phyloP scores from a whole-genome alignment of 2,329 filamentous ascomycete species.

The Exophiala aquamarina region DNA sequence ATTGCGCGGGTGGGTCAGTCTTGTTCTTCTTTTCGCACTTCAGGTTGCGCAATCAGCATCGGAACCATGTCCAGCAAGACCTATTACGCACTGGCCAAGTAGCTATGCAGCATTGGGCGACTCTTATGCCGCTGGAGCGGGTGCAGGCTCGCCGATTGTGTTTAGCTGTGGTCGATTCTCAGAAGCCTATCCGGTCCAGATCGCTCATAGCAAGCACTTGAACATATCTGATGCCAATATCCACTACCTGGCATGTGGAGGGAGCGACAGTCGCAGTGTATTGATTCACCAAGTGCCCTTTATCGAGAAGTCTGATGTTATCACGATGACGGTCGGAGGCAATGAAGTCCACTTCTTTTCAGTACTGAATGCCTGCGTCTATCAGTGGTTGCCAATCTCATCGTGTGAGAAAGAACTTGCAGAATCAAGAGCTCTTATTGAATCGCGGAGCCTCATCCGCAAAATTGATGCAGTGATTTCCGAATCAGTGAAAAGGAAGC shows the following conservation, averaged over 20 bases:
- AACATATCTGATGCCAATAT: slow-evolving; percentile 17
- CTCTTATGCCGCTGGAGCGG: slow-evolving; percentile 31
- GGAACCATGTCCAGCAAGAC: no score
- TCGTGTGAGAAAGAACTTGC: slow-evolving; percentile 22
- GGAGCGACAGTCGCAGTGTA: slow-evolving; percentile 22
- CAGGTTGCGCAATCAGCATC: no score
- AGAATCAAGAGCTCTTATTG: slow-evolving; percentile 19
- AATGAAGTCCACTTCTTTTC: slow-evolving; percentile 32
- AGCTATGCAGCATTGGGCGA: slow-evolving; percentile 31
- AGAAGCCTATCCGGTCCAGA: slow-evolving; percentile 29
- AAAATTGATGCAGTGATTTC: slow-evolving; percentile 22
- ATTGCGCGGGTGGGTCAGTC: no score
- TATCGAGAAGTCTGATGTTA: slow-evolving; percentile 24
- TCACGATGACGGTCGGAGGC: slow-evolving; percentile 30
- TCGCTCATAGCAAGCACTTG: slow-evolving; percentile 21
- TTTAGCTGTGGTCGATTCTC: slow-evolving; percentile 27
- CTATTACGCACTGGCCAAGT: background rate
- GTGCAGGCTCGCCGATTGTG: slow-evolving; percentile 24
- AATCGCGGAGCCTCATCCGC: slow-evolving; percentile 25
- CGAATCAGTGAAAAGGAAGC: slow-evolving; percentile 6
- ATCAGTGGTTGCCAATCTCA: slow-evolving; percentile 26
- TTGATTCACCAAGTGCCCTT: slow-evolving; percentile 23
- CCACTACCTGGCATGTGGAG: slow-evolving; percentile 30
- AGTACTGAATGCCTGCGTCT: slow-evolving; percentile 32
- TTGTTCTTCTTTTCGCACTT: no score